Conservation (phyloP, 75 land plant genomes). For the Azolla pinnata region DNA sequence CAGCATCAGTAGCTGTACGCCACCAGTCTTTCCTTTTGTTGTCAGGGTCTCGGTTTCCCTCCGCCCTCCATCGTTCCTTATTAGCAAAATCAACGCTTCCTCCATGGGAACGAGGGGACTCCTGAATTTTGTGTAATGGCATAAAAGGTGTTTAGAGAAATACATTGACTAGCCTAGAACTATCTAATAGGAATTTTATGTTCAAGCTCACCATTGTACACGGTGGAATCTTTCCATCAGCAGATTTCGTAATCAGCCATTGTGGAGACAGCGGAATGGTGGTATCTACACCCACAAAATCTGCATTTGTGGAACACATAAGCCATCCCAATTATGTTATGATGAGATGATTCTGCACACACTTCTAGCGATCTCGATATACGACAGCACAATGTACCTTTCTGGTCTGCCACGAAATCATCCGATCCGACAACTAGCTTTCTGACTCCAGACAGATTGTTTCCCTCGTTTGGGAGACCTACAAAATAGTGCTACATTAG, state of each 20-base stretch:
- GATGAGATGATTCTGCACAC: no score
- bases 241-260: conserved; percentile 54
- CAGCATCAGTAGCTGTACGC: conserved; percentile 43
- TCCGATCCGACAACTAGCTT: not conserved
- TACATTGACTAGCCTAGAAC: not conserved
- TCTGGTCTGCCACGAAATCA: not conserved
- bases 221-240: conserved; percentile 29
- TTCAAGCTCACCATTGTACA: not conserved
- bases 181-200: not conserved
- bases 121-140: conserved; percentile 13
- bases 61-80: conserved; percentile 57
- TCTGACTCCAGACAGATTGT: not conserved
- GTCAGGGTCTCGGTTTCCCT: conserved; percentile 41
- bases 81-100: conserved; percentile 29
- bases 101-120: conserved; percentile 10
- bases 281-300: conserved; percentile 34
- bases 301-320: conserved; percentile 16
- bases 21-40: conserved; percentile 68
- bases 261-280: conserved; percentile 64
- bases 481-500: no score
- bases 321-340: not conserved
- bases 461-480: not conserved
- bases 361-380: no score
- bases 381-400: no score
- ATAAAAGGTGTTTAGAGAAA: not conserved